Conservation (phyloP, 768 basidiomycete genomes). For the Mycena pura region DNA sequence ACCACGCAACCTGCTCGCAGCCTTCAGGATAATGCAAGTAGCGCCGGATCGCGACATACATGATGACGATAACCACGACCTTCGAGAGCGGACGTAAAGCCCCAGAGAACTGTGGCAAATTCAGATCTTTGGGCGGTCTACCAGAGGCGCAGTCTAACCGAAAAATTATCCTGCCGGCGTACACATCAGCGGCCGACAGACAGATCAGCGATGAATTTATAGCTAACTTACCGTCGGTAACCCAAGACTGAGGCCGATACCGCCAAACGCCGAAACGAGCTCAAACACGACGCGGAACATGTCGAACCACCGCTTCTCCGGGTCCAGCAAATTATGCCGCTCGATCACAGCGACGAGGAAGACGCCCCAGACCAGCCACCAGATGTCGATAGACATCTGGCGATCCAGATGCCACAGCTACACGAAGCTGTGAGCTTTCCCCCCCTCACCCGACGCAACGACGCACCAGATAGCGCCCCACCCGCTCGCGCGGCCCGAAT, state of each 20-base stretch:
- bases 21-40: not conserved
- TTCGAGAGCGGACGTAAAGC: conserved; percentile 71
- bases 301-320: conserved; percentile 68
- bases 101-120: conserved; percentile 51
- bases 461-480: conserved; percentile 47
- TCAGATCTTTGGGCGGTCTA: not conserved
- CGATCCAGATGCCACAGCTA: conserved; percentile 64
- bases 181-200: not conserved
- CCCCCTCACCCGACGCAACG: too few relatives aligned
- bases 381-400: conserved; percentile 73
- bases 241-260: conserved; percentile 75
- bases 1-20: conserved; percentile 60
- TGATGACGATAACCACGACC: conserved; percentile 72
- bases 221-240: conserved; percentile 48
- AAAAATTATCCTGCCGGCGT: conserved; percentile 55
- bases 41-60: conserved; percentile 49
- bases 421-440: too few relatives aligned
- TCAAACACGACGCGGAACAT: conserved; percentile 65
- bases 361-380: conserved; percentile 81
- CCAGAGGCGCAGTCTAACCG: conserved; percentile 31
- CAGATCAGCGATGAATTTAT: not conserved
- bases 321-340: conserved; percentile 60
- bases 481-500: conserved; percentile 47
- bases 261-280: conserved; percentile 70
- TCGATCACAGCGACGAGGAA: conserved; percentile 79